Evolutionary conservation across 2,329 filamentous ascomycete species (phyloP).

Genomic region (Cyanodermella asteris): DNA sequence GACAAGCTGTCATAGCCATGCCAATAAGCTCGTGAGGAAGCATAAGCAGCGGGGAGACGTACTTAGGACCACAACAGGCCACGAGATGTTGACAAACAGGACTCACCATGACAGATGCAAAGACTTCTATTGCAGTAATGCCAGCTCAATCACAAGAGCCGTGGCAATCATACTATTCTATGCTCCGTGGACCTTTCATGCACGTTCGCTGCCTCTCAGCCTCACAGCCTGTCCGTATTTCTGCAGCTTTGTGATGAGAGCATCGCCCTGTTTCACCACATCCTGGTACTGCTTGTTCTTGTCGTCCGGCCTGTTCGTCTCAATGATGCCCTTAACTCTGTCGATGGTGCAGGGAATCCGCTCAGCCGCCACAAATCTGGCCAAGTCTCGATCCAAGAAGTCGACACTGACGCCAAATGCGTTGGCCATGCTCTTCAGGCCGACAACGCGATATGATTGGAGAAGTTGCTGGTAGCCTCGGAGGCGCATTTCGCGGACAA

Average conservation of each 20-base stretch:
- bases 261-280: conserved; percentile 90
- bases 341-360: conserved; percentile 95
- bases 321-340: conserved; percentile 87
- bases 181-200: conserved; percentile 27
- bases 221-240: conserved; percentile 96
- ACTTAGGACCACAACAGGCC: no score
- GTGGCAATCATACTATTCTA: no score
- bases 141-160: no score
- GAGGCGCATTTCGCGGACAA: conserved; percentile 93
- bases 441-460: conserved; percentile 91
- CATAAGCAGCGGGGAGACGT: no score
- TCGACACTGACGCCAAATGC: conserved; percentile 95
- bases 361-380: conserved; percentile 88
- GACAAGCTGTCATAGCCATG: no score
- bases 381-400: conserved; percentile 84
- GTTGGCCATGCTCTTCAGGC: conserved; percentile 88
- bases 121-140: no score
- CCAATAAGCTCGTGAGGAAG: no score
- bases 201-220: conserved; percentile 81
- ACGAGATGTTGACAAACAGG: no score
- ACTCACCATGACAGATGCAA: no score
- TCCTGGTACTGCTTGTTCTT: conserved; percentile 99
- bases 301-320: conserved; percentile 92
- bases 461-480: conserved; percentile 91
- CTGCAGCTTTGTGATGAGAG: conserved; percentile 94